Evolutionary conservation across 1,284 basidiomycete genomes (phyloP).

Genomic region (Omphalotus olearius): DNA sequence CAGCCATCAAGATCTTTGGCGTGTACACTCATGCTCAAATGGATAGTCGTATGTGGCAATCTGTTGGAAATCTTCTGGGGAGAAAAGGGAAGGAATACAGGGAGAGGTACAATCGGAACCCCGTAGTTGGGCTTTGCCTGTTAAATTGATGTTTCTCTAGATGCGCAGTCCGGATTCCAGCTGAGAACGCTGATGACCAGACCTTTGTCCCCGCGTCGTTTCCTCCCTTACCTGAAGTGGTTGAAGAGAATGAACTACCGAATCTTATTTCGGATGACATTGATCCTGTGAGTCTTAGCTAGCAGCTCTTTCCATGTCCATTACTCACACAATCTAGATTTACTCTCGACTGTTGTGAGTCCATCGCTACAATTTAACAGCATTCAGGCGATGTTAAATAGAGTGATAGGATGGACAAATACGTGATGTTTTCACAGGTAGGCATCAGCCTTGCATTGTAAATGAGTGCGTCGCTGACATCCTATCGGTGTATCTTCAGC

Average conservation of each 20-base stretch:
- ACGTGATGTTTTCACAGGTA: conserved; percentile 58
- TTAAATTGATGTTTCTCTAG: not conserved
- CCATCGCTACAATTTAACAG: not conserved
- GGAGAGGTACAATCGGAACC: conserved; percentile 33
- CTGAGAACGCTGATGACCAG: conserved; percentile 8
- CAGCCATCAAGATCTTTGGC: conserved; percentile 59
- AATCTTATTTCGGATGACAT: conserved; percentile 7
- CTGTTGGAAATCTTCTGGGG: conserved; percentile 45
- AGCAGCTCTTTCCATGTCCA: too few relatives aligned
- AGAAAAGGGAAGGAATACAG: conserved; percentile 53
- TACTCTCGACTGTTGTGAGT: conserved; percentile 16
- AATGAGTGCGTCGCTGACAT: conserved; percentile 1
- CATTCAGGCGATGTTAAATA: not conserved
- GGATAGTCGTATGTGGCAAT: conserved; percentile 52
- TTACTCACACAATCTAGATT: not conserved
- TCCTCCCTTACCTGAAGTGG: conserved; percentile 8
- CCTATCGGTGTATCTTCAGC: conserved; percentile 27
- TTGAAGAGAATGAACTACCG: not conserved
- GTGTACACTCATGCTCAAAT: conserved; percentile 61
- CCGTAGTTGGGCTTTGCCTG: not conserved
- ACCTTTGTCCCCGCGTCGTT: conserved; percentile 14
- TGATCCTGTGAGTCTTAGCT: conserved; percentile 1
- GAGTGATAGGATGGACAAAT: conserved; percentile 49
- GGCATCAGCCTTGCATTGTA: conserved; percentile 9
- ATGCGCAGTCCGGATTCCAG: conserved; percentile 9